A percentile compares a stretch with the other conserved stretches of the same genome.
Conservation (phyloP, 148 eudicot genomes). For the Fagopyrum homotropicum region DNA sequence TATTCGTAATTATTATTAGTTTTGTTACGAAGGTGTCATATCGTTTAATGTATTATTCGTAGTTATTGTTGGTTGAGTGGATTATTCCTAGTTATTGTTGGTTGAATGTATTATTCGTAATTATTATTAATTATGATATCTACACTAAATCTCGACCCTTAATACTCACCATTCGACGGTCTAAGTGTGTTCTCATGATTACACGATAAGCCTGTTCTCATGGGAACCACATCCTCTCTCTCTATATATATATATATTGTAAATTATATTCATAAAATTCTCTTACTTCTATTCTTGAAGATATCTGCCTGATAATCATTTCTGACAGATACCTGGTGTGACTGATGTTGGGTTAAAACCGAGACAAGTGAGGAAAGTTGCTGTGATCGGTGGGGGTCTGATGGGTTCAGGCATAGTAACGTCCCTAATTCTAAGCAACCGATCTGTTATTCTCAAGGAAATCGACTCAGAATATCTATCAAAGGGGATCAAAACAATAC, state of each 20-base stretch:
- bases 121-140: too few relatives aligned
- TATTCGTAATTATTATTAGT: too few relatives aligned
- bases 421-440: slow-evolving; percentile 64
- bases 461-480: slow-evolving; percentile 69
- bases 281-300: background rate
- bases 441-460: slow-evolving; percentile 73
- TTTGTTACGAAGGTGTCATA: too few relatives aligned
- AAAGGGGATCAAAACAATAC: slow-evolving; percentile 50
- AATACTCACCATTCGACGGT: too few relatives aligned
- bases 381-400: slow-evolving; percentile 94
- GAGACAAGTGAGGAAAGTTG: slow-evolving; percentile 66
- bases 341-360: slow-evolving; percentile 83
- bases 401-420: slow-evolving; percentile 99
- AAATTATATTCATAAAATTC: background rate
- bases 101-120: too few relatives aligned
- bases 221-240: too few relatives aligned
- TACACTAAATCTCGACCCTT: too few relatives aligned
- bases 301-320: background rate
- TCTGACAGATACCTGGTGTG: slow-evolving; percentile 29
- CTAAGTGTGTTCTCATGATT: too few relatives aligned
- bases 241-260: background rate
- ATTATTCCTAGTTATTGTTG: too few relatives aligned
- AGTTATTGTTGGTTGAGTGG: too few relatives aligned
- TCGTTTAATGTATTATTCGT: too few relatives aligned
- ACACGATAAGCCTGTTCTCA: too few relatives aligned